A percentile compares a stretch with the other conserved stretches of the same genome.
These are phyloP conservation scores for Ustilago shanxiensis DNA, from an alignment of 1,284 basidiomycete genomes.

Conservation along the genomic window DNA sequence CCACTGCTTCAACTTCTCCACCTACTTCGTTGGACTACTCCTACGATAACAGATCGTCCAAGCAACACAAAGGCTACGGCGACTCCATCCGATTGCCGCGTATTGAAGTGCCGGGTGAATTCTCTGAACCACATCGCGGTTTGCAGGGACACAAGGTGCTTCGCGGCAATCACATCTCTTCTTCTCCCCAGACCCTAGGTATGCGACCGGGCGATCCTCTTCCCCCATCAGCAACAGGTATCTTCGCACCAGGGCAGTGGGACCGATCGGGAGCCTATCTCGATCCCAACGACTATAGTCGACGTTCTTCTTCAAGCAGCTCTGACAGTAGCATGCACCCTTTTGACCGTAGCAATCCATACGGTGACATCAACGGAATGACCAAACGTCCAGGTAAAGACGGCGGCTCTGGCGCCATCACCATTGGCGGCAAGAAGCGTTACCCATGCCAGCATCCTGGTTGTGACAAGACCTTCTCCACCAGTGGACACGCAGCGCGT, in stretches of 20 bases:
- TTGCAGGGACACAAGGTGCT: conserved; percentile 52
- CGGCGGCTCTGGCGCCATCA: conserved; percentile 49
- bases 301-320: conserved; percentile 40
- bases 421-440: conserved; percentile 69
- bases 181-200: conserved; percentile 30
- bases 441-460: conserved; percentile 75
- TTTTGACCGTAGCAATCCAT: conserved; percentile 39
- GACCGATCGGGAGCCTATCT: conserved; percentile 41
- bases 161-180: conserved; percentile 41
- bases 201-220: conserved; percentile 34
- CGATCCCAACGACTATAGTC: conserved; percentile 42
- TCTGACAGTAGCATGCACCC: conserved; percentile 34
- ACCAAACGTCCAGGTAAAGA: conserved; percentile 38
- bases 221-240: conserved; percentile 41
- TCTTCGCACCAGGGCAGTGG: conserved; percentile 50
- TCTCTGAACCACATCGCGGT: conserved; percentile 24
- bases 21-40: conserved; percentile 47
- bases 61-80: conserved; percentile 17
- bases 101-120: conserved; percentile 41
- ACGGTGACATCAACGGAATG: conserved; percentile 35
- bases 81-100: conserved; percentile 38
- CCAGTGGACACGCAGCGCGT: conserved; percentile 83
- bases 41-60: conserved; percentile 31
- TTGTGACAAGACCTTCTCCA: conserved; percentile 82
- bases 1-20: conserved; percentile 50